Percentiles rank a stretch among this genome's conserved stretches.
Evolutionary conservation across 371 early-diverging fungal species (phyloP).

Genomic region (Mortierella sp.): DNA sequence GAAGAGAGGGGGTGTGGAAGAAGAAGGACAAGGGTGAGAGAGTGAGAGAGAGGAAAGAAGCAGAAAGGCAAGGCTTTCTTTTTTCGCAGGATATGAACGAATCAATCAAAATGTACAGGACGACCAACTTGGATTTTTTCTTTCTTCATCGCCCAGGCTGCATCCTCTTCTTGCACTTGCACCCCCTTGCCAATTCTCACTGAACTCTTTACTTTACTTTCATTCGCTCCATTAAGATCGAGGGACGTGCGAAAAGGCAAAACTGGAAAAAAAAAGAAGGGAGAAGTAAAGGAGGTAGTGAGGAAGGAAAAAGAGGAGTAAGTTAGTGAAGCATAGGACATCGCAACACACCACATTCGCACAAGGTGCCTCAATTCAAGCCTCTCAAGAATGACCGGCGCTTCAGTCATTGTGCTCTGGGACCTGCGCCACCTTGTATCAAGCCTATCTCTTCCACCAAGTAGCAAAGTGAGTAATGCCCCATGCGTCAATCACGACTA

Average conservation of each 20-base stretch:
- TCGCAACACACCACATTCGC: not conserved
- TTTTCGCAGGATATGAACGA: constrained; percentile 25
- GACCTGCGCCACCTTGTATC: not conserved
- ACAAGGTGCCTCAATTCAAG: not conserved
- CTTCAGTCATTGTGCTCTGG: not conserved
- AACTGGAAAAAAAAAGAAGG: not conserved
- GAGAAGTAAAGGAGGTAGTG: not conserved
- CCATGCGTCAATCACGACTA: not conserved
- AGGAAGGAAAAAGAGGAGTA: not conserved
- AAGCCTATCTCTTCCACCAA: not conserved
- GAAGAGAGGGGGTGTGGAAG: not conserved
- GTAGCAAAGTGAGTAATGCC: not conserved
- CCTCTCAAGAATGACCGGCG: not conserved
- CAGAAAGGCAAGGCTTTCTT: not conserved
- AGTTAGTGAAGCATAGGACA: not conserved
- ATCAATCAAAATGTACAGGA: not conserved
- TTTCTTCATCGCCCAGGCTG: not conserved
- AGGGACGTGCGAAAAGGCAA: not conserved
- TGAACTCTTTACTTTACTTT: not conserved
- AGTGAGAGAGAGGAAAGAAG: not conserved
- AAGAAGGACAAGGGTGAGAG: not conserved
- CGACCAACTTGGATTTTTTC: not conserved
- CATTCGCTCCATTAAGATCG: not conserved
- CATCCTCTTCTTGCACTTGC: not conserved
- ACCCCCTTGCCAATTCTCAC: constrained; percentile 8